phyloP scores from a whole-genome alignment of 2,329 filamentous ascomycete species.

The Colletotrichum tanaceti region DNA sequence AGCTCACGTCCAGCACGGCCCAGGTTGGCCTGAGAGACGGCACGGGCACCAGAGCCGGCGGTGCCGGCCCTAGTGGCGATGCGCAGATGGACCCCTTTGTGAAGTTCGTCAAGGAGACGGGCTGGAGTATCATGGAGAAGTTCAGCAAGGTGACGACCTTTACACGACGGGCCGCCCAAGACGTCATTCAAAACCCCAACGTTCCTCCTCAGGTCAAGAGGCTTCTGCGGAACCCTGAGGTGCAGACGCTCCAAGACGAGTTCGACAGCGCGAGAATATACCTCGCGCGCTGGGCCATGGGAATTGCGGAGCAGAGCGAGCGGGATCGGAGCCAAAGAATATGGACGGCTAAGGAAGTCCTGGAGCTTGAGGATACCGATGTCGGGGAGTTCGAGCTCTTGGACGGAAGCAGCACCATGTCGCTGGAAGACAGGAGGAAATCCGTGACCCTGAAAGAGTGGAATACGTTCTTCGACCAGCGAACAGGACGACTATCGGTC shows the following conservation, averaged over 20 bases:
- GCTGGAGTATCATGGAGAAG: constrained; percentile 97
- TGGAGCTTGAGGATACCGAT: constrained; percentile 93
- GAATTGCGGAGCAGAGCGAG: constrained; percentile 96
- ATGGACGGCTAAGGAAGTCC: constrained; percentile 91
- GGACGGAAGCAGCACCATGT: constrained; percentile 80
- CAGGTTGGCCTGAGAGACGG: constrained; percentile 56
- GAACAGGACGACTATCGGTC: constrained; percentile 78
- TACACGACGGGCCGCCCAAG: constrained; percentile 89
- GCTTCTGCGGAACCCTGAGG: constrained; percentile 89
- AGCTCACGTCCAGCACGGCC: constrained; percentile 62
- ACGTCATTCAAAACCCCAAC: constrained; percentile 90
- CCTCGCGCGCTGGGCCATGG: constrained; percentile 97
- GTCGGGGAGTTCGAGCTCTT: constrained; percentile 97
- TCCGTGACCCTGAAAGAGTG: constrained; percentile 86
- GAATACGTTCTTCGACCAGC: constrained; percentile 86
- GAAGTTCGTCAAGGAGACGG: constrained; percentile 92
- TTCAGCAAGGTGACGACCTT: constrained; percentile 98
- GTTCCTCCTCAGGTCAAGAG: constrained; percentile 88
- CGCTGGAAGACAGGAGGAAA: constrained; percentile 80
- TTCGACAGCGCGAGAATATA: constrained; percentile 97
- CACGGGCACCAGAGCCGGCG: constrained; percentile 40
- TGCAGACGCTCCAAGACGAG: constrained; percentile 94
- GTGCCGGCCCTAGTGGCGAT: constrained; percentile 61
- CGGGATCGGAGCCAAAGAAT: constrained; percentile 85
- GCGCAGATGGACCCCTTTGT: constrained; percentile 91